phyloP scores from a whole-genome alignment of 805 yeast species.

The Lipomyces spencermartinsiae region DNA sequence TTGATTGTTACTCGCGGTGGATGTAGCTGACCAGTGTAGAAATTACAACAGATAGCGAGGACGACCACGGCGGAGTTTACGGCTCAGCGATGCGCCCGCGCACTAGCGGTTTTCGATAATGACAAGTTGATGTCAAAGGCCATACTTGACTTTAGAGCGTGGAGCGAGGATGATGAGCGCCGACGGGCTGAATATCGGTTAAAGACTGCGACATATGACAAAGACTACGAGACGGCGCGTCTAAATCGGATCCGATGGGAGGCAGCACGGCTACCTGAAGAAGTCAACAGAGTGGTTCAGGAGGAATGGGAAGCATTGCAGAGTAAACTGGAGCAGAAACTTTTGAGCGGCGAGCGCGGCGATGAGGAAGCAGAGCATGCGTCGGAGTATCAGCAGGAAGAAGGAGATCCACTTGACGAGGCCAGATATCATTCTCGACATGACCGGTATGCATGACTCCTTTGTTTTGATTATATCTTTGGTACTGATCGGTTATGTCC shows the following conservation, averaged over 20 bases:
- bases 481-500: not conserved
- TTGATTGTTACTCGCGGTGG: not conserved
- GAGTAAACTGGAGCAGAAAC: conserved; percentile 9
- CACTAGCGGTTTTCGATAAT: conserved; percentile 4
- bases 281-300: conserved; percentile 4
- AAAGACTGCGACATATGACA: conserved; percentile 1
- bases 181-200: conserved; percentile 6
- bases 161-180: conserved; percentile 14
- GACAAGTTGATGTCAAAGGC: conserved; percentile 1
- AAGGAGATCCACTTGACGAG: not conserved
- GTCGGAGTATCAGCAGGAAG: not conserved
- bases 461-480: not conserved
- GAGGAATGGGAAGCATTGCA: conserved; percentile 9
- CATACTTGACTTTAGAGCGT: conserved; percentile 6
- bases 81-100: not conserved
- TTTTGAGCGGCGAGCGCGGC: not conserved
- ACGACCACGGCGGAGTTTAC: conserved; percentile 1
- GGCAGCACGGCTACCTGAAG: conserved; percentile 11
- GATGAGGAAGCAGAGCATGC: not conserved
- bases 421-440: not conserved
- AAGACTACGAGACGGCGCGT: conserved; percentile 9
- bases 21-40: not conserved
- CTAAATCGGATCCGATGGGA: conserved; percentile 14
- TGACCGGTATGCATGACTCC: not conserved
- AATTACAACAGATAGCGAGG: conserved; percentile 1